These are phyloP conservation scores for Fragaria vesca DNA, from an alignment of 306 rosid species.

Conservation along the genomic window DNA sequence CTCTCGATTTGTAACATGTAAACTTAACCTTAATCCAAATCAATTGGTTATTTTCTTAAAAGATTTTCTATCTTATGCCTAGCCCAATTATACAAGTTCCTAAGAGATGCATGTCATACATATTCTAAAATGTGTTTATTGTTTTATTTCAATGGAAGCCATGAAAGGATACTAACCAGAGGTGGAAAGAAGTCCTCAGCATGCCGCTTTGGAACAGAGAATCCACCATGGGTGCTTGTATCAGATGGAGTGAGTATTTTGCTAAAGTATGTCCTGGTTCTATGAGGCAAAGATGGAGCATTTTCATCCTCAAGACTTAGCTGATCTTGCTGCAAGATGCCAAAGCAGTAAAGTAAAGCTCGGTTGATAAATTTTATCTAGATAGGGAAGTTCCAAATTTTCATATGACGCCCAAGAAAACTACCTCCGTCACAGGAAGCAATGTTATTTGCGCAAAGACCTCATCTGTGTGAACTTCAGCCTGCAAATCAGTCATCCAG, in stretches of 20 bases:
- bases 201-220: constrained; percentile 54
- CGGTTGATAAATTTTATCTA: constrained; percentile 8
- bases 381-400: background rate
- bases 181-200: constrained; percentile 60
- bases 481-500: constrained; percentile 43
- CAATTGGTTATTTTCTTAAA: background rate
- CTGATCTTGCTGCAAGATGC: constrained; percentile 40
- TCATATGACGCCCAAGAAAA: too few relatives aligned
- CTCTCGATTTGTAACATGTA: background rate
- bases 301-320: constrained; percentile 19
- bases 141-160: background rate
- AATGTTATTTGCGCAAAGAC: constrained; percentile 52
- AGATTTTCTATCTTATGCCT: background rate
- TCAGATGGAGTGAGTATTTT: constrained; percentile 71
- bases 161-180: constrained; percentile 53
- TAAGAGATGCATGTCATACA: background rate
- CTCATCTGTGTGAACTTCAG: constrained; percentile 53
- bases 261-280: constrained; percentile 20
- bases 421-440: too few relatives aligned
- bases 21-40: background rate
- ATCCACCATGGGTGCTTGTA: constrained; percentile 73
- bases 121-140: background rate
- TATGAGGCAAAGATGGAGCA: constrained; percentile 20
- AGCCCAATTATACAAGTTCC: background rate
- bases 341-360: constrained; percentile 14